phyloP scores from a whole-genome alignment of 257 asterid species.

The Fraxinus excelsior region DNA sequence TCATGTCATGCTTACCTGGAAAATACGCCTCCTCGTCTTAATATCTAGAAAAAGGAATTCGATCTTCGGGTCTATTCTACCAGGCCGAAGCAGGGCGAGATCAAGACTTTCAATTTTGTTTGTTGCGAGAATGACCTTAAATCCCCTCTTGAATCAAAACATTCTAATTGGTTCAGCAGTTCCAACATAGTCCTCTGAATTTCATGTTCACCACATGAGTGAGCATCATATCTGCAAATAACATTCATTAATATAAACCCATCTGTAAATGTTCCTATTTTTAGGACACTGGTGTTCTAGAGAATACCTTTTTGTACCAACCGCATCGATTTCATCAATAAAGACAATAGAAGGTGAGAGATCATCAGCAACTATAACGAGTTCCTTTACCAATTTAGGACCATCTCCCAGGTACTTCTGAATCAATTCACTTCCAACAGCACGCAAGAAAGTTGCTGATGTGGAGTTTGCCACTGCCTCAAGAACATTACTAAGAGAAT shows the following conservation, averaged over 20 bases:
- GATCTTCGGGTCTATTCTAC: conserved; percentile 86
- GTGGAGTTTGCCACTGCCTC: conserved; percentile 98
- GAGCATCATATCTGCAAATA: conserved; percentile 74
- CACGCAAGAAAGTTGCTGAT: conserved; percentile 95
- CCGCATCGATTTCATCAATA: conserved; percentile 92
- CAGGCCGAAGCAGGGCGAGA: conserved; percentile 91
- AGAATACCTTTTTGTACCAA: conserved; percentile 82
- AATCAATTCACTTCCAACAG: conserved; percentile 91
- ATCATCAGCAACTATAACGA: conserved; percentile 94
- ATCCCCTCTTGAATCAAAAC: conserved; percentile 94
- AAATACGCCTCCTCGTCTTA: conserved; percentile 58
- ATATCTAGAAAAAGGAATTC: conserved; percentile 92
- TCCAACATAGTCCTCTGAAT: conserved; percentile 97
- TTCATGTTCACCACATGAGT: conserved; percentile 97
- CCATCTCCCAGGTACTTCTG: conserved; percentile 97
- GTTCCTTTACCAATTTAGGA: conserved; percentile 96
- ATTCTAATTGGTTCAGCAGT: conserved; percentile 83
- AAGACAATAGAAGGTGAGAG: conserved; percentile 93
- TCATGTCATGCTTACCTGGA: conserved; percentile 47
- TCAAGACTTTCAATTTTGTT: conserved; percentile 87
- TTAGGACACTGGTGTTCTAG: conserved; percentile 7
- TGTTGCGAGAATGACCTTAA: conserved; percentile 89
- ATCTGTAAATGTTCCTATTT: conserved; percentile 1
- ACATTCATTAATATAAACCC: conserved; percentile 14
- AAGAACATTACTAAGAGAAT: conserved; percentile 19